Percentiles rank a stretch among this genome's conserved stretches.
Conservation (phyloP, 164 flowering plant species). For the Umbellularia californica region DNA sequence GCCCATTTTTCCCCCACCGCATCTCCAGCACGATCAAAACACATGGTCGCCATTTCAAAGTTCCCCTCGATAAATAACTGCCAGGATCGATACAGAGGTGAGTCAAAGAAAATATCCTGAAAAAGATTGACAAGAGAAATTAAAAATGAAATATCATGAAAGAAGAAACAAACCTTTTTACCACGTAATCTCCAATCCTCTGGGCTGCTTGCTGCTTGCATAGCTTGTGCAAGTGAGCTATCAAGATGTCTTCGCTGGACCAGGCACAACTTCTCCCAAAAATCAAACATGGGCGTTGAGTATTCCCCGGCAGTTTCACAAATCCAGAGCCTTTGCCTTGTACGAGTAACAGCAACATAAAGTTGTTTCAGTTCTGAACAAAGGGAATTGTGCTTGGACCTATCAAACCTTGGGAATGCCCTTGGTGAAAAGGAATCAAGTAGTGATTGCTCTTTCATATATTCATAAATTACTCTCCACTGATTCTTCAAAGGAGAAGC, state of each 20-base stretch:
- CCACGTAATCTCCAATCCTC: constrained; percentile 72
- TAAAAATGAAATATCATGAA: background rate
- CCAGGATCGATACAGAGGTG: background rate
- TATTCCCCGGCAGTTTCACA: constrained; percentile 53
- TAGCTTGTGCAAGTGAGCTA: constrained; percentile 52
- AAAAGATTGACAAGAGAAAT: background rate
- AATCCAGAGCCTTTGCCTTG: constrained; percentile 78
- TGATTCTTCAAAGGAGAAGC: constrained; percentile 55
- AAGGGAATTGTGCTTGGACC: constrained; percentile 48
- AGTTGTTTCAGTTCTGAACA: constrained; percentile 82
- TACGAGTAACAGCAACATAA: constrained; percentile 86
- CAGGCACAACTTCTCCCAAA: constrained; percentile 56
- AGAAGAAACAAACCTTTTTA: constrained; percentile 39
- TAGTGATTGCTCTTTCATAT: constrained; percentile 45
- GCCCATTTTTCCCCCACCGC: constrained; percentile 44
- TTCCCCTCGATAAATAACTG: constrained; percentile 60
- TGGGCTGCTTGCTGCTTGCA: constrained; percentile 59
- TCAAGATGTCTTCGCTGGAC: constrained; percentile 52
- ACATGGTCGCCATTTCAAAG: constrained; percentile 70
- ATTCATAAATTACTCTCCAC: constrained; percentile 77
- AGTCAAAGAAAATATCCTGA: background rate
- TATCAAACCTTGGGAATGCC: constrained; percentile 43
- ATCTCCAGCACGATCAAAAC: constrained; percentile 77
- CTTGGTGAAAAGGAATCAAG: constrained; percentile 23
- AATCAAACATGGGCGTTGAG: constrained; percentile 65